Percentiles rank a stretch among this genome's conserved stretches.
phyloP scores from a whole-genome alignment of 768 basidiomycete species.

The Hygrocybe punicea region DNA sequence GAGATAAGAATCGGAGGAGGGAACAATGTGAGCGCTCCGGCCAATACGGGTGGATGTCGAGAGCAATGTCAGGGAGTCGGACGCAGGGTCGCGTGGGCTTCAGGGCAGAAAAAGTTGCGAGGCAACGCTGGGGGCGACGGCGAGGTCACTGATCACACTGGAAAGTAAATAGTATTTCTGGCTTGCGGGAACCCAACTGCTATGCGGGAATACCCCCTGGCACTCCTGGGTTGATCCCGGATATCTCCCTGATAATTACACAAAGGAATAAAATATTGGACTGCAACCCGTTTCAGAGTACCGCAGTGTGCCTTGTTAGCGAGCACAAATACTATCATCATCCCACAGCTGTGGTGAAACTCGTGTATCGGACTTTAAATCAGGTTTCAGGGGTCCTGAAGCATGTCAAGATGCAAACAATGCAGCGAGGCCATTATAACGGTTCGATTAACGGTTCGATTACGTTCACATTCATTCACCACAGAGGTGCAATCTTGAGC shows the following conservation, averaged over 20 bases:
- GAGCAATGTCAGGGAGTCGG: background rate
- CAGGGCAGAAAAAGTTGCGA: background rate
- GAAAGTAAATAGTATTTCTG: background rate
- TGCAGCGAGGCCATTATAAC: too few species aligned
- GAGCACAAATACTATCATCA: too few species aligned
- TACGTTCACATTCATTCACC: too few species aligned
- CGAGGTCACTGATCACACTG: background rate
- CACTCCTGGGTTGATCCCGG: background rate
- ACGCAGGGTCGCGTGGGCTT: background rate
- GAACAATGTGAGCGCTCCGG: background rate
- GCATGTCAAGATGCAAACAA: too few species aligned
- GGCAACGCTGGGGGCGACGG: background rate
- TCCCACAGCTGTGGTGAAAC: background rate
- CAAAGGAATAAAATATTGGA: background rate
- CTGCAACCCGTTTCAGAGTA: background rate
- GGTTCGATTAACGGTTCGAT: too few species aligned
- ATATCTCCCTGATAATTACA: background rate
- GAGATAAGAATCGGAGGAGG: background rate
- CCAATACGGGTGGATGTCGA: background rate
- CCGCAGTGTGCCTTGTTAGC: background rate
- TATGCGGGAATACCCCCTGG: background rate
- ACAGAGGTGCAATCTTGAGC: too few species aligned
- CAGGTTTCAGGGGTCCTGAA: background rate
- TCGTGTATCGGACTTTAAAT: constrained; percentile 7
- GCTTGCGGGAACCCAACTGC: constrained; percentile 2